These are phyloP conservation scores for Laburnicola sp. DNA, from an alignment of 2,329 filamentous ascomycete species.

Conservation along the genomic window DNA sequence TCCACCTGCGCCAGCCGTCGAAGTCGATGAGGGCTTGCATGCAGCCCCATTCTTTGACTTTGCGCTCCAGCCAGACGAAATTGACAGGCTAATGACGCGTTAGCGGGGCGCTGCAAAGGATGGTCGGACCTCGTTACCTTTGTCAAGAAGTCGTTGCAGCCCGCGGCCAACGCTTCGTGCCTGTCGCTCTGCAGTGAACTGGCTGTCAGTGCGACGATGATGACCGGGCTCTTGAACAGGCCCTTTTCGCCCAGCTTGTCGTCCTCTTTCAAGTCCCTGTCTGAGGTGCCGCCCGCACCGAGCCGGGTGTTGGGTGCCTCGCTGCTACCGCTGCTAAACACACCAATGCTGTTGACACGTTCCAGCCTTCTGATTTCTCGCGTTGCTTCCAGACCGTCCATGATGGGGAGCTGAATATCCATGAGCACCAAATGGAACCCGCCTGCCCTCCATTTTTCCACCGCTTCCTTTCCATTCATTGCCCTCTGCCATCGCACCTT, in stretches of 20 bases:
- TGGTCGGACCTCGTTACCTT: constrained; percentile 65
- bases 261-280: constrained; percentile 56
- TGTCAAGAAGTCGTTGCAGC: constrained; percentile 97
- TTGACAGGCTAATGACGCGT: constrained; percentile 74
- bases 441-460: constrained; percentile 87
- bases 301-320: constrained; percentile 37
- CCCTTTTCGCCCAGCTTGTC: constrained; percentile 68
- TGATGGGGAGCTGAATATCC: constrained; percentile 97
- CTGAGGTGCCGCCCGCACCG: constrained; percentile 44
- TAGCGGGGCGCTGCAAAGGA: constrained; percentile 13
- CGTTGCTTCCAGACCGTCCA: constrained; percentile 93
- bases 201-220: constrained; percentile 94
- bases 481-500: constrained; percentile 98
- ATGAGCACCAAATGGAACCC: constrained; percentile 96
- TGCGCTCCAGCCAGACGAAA: constrained; percentile 94
- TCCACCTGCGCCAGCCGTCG: constrained; percentile 97
- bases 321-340: constrained; percentile 67
- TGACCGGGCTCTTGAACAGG: constrained; percentile 93
- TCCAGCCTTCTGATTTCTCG: constrained; percentile 91
- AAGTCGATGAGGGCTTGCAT: constrained; percentile 99
- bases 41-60: constrained; percentile 99
- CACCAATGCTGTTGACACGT: constrained; percentile 86
- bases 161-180: constrained; percentile 90
- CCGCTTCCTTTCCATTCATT: constrained; percentile 90
- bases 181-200: constrained; percentile 93